Base-by-base conservation (phyloP, 2,329 filamentous ascomycete species). In the Pezicula rhizophila region DNA sequence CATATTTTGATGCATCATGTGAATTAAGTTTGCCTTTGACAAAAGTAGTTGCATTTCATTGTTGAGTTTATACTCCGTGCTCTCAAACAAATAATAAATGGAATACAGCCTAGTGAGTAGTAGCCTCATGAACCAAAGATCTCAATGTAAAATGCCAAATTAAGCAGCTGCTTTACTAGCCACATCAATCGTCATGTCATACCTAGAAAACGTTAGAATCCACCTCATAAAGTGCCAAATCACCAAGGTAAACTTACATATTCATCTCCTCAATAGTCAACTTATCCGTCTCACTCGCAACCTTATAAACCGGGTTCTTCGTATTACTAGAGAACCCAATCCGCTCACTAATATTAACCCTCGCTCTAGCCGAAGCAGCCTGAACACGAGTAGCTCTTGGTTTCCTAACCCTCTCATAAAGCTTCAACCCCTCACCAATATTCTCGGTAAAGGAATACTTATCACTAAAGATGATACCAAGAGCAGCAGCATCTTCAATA, bases 241-340 rank as follows among this genome's bases (percentile, higher is more conserved):
- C 23, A 5, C 3, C 23, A 23, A 23, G 23, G 23, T 7, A 23
- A 23, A 23, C 76, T 52, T 82, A 82, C 12, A 71, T 69, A 51
- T 86, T 85, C 80, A 86, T 85, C 62, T 86, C 82, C 53, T 84
- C 80, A 44, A 86, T 84, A 0, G 82, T 85, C 28, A 86, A 60
- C 53, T 82, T 82, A 42, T 78, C 72, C 55, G 70, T 76, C 56
- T 80, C 74, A 45, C 84, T 76, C 53, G 78, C 74, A 0, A 85
- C 82, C 58, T 79, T 80, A 64, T 85, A 85, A 0, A 71, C 74
- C 0, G 73, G 63, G 12, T 68, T 75, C 34, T 73, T 57, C 25
- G 74, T 83, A 59, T 85, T 85, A 35, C 71, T 73, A 0, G 79
- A 84, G 64, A 85, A 85, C 0, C 78, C 79, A 43, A 83, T 84